Evolutionary conservation across 2,329 filamentous ascomycete species (phyloP).

Genomic region (Neoscytalidium dimidiatum): DNA sequence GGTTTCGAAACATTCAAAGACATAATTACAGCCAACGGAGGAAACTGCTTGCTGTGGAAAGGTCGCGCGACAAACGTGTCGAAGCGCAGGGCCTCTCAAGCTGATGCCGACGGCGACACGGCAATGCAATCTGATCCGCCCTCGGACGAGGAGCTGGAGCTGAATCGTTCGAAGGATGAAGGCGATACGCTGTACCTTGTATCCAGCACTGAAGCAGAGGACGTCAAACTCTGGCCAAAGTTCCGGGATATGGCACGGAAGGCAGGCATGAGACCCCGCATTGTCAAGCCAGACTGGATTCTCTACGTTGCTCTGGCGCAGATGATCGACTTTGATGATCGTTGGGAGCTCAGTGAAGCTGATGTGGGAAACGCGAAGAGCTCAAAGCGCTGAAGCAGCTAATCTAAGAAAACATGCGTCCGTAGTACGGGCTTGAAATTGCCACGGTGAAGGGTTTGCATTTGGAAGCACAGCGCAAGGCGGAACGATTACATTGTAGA

Average conservation of each 20-base stretch:
- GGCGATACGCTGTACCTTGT: constrained; percentile 71
- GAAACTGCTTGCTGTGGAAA: constrained; percentile 75
- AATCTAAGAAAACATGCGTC: neutral
- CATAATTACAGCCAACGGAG: constrained; percentile 88
- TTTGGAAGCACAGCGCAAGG: neutral
- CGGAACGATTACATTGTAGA: neutral
- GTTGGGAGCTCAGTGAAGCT: constrained; percentile 7
- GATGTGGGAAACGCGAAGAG: neutral
- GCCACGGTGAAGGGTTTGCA: neutral
- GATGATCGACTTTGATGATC: constrained; percentile 51
- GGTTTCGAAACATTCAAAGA: constrained; percentile 81
- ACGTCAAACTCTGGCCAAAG: constrained; percentile 74
- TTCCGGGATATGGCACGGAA: constrained; percentile 79
- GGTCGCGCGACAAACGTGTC: constrained; percentile 66
- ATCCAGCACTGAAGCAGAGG: constrained; percentile 64
- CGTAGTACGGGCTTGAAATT: neutral
- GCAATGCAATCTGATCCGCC: constrained; percentile 26
- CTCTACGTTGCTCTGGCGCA: constrained; percentile 89
- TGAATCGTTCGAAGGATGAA: constrained; percentile 56
- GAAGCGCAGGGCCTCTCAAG: constrained; percentile 33
- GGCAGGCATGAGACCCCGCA: constrained; percentile 75
- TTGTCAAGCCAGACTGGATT: constrained; percentile 88
- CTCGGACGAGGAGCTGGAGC: constrained; percentile 52
- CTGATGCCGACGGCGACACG: constrained; percentile 33
- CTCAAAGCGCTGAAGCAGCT: neutral